These are phyloP conservation scores for Monosporozyma servazzii DNA, from an alignment of 805 yeast species.

Conservation along the genomic window DNA sequence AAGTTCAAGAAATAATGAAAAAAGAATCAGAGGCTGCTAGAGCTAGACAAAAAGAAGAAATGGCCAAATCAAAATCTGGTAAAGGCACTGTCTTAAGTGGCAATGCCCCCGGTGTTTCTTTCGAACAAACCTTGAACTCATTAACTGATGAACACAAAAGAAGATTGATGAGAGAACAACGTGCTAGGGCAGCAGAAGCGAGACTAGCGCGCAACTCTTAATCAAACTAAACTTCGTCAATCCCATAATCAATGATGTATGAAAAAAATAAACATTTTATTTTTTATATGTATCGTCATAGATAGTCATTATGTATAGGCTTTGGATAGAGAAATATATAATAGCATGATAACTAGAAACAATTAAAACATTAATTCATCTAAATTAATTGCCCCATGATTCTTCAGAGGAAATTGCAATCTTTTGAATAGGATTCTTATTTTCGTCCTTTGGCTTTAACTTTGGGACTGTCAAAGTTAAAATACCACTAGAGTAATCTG, in stretches of 20 bases:
- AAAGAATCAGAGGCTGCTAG: conserved; percentile 22
- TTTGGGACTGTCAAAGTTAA: conserved; percentile 37
- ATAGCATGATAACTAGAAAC: background rate
- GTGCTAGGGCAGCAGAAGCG: conserved; percentile 96
- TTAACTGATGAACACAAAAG: conserved; percentile 64
- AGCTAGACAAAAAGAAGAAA: conserved; percentile 16
- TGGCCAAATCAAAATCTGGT: conserved; percentile 23
- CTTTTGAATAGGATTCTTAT: conserved; percentile 16
- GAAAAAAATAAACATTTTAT: background rate
- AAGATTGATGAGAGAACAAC: conserved; percentile 81
- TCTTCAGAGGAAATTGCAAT: conserved; percentile 27
- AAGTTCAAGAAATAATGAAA: conserved; percentile 27
- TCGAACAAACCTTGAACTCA: conserved; percentile 43
- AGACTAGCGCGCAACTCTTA: conserved; percentile 33
- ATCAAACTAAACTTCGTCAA: background rate
- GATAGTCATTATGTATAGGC: background rate
- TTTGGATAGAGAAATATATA: background rate
- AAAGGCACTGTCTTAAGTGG: conserved; percentile 30
- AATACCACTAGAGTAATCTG: conserved; percentile 39
- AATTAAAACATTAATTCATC: background rate
- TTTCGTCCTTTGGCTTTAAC: conserved; percentile 18
- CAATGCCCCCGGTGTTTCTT: conserved; percentile 10
- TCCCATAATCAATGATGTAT: background rate
- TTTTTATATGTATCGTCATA: background rate
- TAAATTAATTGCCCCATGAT: conserved; percentile 12